Base-by-base conservation (phyloP, 495 filamentous ascomycete species). In the Aspergillus kassunensis region DNA sequence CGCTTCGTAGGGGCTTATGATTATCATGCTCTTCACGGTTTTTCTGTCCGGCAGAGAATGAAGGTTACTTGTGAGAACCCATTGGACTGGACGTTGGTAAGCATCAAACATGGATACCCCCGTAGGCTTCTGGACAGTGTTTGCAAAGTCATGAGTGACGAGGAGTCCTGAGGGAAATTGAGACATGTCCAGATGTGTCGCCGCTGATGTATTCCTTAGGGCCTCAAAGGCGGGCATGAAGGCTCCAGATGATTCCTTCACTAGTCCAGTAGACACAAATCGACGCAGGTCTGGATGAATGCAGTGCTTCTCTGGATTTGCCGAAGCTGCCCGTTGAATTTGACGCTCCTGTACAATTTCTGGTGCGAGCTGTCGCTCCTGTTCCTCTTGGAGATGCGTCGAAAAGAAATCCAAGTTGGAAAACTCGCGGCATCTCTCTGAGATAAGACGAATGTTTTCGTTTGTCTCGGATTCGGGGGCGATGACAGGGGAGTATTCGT, bases 1-100 rank as follows among this genome's bases (percentile, higher is more conserved):
- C 7, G 81, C 85, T 58, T 90, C 85, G 44, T 61, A 82, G 7
- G 81, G 79, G 61, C 84, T 87, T 51, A 88, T 71, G 18, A 87
- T 63, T 13, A 86, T 63, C 51, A 82, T 67, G 25, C 55, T 43
- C 4, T 57, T 35, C 23, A 62, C 58, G 6, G 31, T 48, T 13
- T 49, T 45, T 19, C 21, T 34, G 13, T 34, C 53, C 9, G 37
- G 35, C 20, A 44, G 29, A 8, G 23, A 18, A 20, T 41, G 9
- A 27, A 60, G 55, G 16, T n/a, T 37, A 44, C 57, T 49, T 12
- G 71, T 75, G 10, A 56, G 34, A 4, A 51, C 10, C 47, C 48
- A 51, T 35, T 51, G 40, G 15, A 56, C 48, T 1, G 54, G 41
- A 2, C 54, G 31, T 6, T 56, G 45, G 29, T 51, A 51, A 15